Evolutionary conservation across 192 early-diverging fungal genomes (phyloP), one percentile per base, ranked within the genome.

Genomic region (Linnemannia zychae): DNA sequence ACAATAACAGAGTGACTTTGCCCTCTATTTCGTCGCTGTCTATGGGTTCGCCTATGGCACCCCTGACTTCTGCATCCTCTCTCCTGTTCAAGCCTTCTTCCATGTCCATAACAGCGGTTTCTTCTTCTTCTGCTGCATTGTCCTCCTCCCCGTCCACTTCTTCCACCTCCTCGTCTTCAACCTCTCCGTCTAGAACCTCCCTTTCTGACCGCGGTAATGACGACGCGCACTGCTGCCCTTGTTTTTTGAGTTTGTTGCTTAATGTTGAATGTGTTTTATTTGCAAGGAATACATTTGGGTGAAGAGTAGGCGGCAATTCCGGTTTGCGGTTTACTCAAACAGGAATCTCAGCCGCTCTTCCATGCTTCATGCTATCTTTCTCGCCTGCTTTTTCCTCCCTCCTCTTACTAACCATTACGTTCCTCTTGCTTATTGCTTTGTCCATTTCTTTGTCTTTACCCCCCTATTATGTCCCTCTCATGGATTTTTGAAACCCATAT

Each of bases 11-110:
- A 34, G 74, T 76, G 38, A 76, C 70, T 7, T 38, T 77, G 65
- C 75, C 75, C n/a, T 82, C 81, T 2, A 72, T 82, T 5, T 75
- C 79, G 49, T 34, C 71, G 0, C 33, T 36, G 22, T 63, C 73
- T 6, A 70, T 81, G 72, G 66, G 36, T 22, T 74, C 79, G 13
- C 50, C 80, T 28, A 76, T 76, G 0, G 24, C 67, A 34, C 78
- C 78, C 17, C 16, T 67, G 63, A 57, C 81, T 17, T 77, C 63
- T 22, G 57, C 36, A 3, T 44, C 40, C 9, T 44, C 40, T 63
- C 57, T 28, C 28, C 28, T 11, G n/a, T n/a, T n/a, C n/a, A n/a
- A n/a, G n/a, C 22, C 28, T 6, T 60, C 28, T 12, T 60, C 57
- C 28, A 15, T 13, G 13, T 63, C 57, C 57, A 31, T 11, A 63